Conservation (phyloP, 1,139 yeast species). For the Meyerozyma athensensis region DNA sequence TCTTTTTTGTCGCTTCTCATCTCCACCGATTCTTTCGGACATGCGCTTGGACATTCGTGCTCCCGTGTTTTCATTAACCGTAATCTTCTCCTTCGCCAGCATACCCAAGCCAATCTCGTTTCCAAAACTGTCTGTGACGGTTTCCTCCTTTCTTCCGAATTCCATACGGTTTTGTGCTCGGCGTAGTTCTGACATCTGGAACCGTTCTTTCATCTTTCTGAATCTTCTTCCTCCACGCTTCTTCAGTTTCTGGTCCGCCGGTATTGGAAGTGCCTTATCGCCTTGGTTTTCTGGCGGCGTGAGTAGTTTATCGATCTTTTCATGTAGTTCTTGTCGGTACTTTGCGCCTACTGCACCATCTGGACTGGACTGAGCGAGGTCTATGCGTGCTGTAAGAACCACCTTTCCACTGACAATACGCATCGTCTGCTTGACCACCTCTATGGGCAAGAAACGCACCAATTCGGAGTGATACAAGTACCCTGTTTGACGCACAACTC, state of each 20-base stretch:
- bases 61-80: constrained; percentile 35
- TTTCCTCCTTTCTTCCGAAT: constrained; percentile 71
- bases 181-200: constrained; percentile 74
- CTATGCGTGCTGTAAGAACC: constrained; percentile 81
- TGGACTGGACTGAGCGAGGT: constrained; percentile 40
- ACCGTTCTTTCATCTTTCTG: constrained; percentile 75
- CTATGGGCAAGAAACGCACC: constrained; percentile 52
- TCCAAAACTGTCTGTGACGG: constrained; percentile 61
- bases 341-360: constrained; percentile 55
- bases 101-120: constrained; percentile 83
- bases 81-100: constrained; percentile 44
- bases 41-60: constrained; percentile 54
- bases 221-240: constrained; percentile 83
- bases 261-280: constrained; percentile 78
- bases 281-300: constrained; percentile 72
- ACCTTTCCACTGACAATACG: constrained; percentile 78
- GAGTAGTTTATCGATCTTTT: constrained; percentile 64
- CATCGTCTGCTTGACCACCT: constrained; percentile 63
- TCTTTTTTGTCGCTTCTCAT: constrained; percentile 1
- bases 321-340: constrained; percentile 56
- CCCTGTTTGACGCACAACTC: constrained; percentile 61
- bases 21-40: constrained; percentile 36
- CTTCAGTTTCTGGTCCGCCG: constrained; percentile 72
- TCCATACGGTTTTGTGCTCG: constrained; percentile 81
- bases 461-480: constrained; percentile 51